A percentile compares a stretch with the other conserved stretches of the same genome.
These are phyloP conservation scores for Neobulgaria alba DNA, from an alignment of 2,329 filamentous ascomycete genomes.

Conservation along the genomic window DNA sequence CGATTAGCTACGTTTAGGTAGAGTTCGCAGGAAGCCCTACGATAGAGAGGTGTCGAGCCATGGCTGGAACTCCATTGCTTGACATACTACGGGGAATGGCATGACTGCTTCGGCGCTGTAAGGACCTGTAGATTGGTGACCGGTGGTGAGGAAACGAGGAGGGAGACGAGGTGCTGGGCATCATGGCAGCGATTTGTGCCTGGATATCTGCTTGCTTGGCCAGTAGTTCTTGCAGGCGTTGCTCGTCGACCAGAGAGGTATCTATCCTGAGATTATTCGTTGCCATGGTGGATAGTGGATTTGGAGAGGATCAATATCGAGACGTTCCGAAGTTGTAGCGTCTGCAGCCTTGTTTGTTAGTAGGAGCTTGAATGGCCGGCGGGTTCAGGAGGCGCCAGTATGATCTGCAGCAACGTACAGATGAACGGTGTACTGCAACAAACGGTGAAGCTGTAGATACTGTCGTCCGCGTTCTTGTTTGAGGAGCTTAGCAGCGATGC, in stretches of 20 bases:
- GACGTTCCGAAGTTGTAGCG: too few relatives aligned
- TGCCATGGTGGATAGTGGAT: conserved; percentile 19
- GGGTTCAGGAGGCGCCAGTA: conserved; percentile 4
- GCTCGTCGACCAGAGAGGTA: conserved; percentile 14
- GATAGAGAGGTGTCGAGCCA: conserved; percentile 23
- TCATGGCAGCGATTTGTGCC: conserved; percentile 18
- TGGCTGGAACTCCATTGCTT: conserved; percentile 19
- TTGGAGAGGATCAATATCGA: too few relatives aligned
- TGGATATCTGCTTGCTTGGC: conserved; percentile 21
- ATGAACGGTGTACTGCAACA: conserved; percentile 4
- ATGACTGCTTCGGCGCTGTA: conserved; percentile 18
- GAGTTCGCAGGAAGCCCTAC: conserved; percentile 12
- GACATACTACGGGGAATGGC: conserved; percentile 26
- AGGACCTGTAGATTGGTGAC: conserved; percentile 24
- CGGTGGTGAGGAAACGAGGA: conserved; percentile 16
- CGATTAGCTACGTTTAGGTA: conserved; percentile 17
- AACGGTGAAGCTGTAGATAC: conserved; percentile 2
- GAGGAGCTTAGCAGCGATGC: conserved; percentile 12
- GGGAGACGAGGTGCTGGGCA: conserved; percentile 7
- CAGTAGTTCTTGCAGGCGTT: conserved; percentile 18
- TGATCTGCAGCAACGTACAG: conserved; percentile 16
- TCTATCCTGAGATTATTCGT: conserved; percentile 13
- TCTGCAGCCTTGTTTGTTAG: conserved; percentile 4
- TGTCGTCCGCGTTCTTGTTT: conserved; percentile 3
- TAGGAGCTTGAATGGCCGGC: conserved; percentile 7